Evolutionary conservation across 768 basidiomycete species (phyloP).

Genomic region (Amyloporia xantha): DNA sequence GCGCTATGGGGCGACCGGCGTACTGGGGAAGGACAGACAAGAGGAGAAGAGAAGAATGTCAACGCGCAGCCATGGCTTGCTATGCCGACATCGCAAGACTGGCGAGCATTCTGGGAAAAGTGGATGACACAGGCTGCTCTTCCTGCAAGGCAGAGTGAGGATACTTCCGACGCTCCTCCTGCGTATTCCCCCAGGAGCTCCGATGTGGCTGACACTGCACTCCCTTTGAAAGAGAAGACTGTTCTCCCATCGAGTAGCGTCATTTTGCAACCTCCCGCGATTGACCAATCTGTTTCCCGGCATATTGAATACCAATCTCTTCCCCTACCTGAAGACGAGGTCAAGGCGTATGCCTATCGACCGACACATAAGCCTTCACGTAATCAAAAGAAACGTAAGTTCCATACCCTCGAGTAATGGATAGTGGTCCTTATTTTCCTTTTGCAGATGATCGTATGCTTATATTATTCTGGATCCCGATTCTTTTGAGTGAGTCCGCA

Average conservation of each 20-base stretch:
- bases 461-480: constrained; percentile 79
- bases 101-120: constrained; percentile 70
- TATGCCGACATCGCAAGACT: constrained; percentile 41
- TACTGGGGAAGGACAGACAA: constrained; percentile 21
- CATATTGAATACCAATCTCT: constrained; percentile 39
- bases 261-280: constrained; percentile 18
- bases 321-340: constrained; percentile 56
- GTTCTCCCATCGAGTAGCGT: neutral
- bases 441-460: constrained; percentile 77
- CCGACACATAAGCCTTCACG: constrained; percentile 35
- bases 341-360: constrained; percentile 58
- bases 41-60: constrained; percentile 24
- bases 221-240: constrained; percentile 8
- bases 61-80: constrained; percentile 24
- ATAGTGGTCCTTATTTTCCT: neutral
- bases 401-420: neutral
- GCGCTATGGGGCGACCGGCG: constrained; percentile 50
- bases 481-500: constrained; percentile 70
- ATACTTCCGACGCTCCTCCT: constrained; percentile 57
- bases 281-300: constrained; percentile 26
- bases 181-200: constrained; percentile 63
- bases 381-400: constrained; percentile 61
- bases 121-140: constrained; percentile 53
- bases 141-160: constrained; percentile 34
- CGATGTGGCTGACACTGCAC: constrained; percentile 17